phyloP scores from a whole-genome alignment of 257 asterid species.

The Ilex aquifolium region DNA sequence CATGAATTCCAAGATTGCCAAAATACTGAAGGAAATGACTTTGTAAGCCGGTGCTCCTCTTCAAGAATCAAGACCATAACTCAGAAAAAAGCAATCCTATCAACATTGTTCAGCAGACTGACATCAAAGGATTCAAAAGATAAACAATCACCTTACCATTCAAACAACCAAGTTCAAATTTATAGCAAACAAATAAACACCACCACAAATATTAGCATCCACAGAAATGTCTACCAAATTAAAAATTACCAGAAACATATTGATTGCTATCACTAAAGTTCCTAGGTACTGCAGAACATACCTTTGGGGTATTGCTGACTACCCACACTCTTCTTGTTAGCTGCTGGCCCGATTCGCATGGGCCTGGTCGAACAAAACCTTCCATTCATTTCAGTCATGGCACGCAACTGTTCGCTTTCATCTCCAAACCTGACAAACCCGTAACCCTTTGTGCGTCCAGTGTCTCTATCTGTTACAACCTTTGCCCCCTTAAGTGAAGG shows the following conservation, averaged over 20 bases:
- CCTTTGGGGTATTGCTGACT: conserved; percentile 53
- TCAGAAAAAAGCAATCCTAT: conserved; percentile 17
- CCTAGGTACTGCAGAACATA: conserved; percentile 16
- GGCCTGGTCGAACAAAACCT: conserved; percentile 84
- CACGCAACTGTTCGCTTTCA: conserved; percentile 77
- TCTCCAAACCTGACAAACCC: conserved; percentile 87
- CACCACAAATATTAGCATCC: conserved; percentile 3
- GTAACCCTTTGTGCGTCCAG: conserved; percentile 88
- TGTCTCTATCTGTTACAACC: conserved; percentile 76
- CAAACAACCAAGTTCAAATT: conserved; percentile 31
- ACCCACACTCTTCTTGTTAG: conserved; percentile 67
- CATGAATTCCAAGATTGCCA: not conserved
- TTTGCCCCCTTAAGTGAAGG: conserved; percentile 81
- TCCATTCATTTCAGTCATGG: conserved; percentile 96
- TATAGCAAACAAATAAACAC: conserved; percentile 21
- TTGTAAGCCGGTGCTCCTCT: conserved; percentile 39
- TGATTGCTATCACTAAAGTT: conserved; percentile 15
- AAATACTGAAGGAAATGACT: conserved; percentile 44
- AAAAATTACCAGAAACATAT: too few relatives aligned
- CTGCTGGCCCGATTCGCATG: conserved; percentile 93
- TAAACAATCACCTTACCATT: conserved; percentile 25
- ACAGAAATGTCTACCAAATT: not conserved
- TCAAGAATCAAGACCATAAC: conserved; percentile 30
- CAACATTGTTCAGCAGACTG: conserved; percentile 35
- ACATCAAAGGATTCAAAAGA: conserved; percentile 31